These are phyloP conservation scores for Yarrowia sp. DNA, from an alignment of 805 yeast genomes.

Conservation along the genomic window DNA sequence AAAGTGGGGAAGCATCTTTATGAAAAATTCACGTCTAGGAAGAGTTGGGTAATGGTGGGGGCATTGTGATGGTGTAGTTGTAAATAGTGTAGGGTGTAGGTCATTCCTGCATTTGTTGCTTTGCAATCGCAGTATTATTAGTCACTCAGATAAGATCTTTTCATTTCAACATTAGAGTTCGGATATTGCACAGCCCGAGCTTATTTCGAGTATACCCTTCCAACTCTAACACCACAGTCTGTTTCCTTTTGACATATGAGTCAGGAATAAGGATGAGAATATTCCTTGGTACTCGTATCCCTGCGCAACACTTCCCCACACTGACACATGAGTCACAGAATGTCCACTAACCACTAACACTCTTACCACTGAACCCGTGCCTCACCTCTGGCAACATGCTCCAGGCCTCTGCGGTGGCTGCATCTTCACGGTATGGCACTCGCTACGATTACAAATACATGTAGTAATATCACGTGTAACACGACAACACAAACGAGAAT, in stretches of 20 bases:
- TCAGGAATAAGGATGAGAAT: not conserved
- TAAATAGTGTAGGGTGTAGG: too few relatives aligned
- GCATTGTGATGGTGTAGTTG: too few relatives aligned
- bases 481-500: too few relatives aligned
- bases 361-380: not conserved
- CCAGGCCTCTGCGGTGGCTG: not conserved
- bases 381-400: not conserved
- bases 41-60: too few relatives aligned
- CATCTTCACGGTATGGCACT: not conserved
- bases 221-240: not conserved
- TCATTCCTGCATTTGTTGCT: too few relatives aligned
- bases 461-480: not conserved
- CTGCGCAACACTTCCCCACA: not conserved
- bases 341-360: not conserved
- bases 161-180: not conserved
- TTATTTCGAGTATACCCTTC: not conserved
- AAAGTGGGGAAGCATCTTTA: not conserved
- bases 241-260: not conserved
- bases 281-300: not conserved
- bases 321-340: not conserved
- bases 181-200: not conserved
- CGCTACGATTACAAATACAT: too few relatives aligned
- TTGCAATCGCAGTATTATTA: too few relatives aligned
- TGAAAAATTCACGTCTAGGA: not conserved
- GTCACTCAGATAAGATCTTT: too few relatives aligned